These are phyloP conservation scores for Cicer arietinum DNA, from an alignment of 306 rosid species.

Conservation along the genomic window DNA sequence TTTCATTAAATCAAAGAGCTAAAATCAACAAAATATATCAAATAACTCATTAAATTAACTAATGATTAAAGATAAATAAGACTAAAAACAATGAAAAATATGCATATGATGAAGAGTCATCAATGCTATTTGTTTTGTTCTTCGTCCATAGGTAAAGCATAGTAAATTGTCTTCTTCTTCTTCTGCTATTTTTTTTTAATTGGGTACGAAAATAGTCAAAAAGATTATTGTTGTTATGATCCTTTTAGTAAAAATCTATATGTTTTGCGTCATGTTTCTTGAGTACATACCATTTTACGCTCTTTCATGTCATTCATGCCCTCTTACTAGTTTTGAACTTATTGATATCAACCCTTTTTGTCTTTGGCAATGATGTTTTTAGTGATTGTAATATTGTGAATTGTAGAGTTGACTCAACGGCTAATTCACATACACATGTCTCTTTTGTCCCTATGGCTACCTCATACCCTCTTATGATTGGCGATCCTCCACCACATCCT, in stretches of 20 bases:
- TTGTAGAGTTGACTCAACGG: not conserved
- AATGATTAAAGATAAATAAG: no score
- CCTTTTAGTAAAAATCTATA: not conserved
- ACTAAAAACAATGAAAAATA: no score
- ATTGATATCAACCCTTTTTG: not conserved
- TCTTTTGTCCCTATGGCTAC: not conserved
- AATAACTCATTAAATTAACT: no score
- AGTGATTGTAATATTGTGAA: not conserved
- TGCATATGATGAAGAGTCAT: no score
- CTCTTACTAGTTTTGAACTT: not conserved
- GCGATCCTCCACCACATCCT: not conserved
- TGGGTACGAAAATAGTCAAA: no score
- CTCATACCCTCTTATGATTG: not conserved
- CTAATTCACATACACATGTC: not conserved
- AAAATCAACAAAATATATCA: no score
- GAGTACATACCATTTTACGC: not conserved
- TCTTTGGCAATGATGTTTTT: not conserved
- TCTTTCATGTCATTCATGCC: not conserved
- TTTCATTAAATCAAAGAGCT: no score
- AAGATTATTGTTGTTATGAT: no score
- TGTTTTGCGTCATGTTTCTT: not conserved
- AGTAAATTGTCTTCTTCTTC: no score
- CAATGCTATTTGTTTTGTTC: no score
- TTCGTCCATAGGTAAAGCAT: no score
- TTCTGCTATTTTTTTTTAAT: no score